Conservation (phyloP, 768 basidiomycete species). For the Mrakia frigida region DNA sequence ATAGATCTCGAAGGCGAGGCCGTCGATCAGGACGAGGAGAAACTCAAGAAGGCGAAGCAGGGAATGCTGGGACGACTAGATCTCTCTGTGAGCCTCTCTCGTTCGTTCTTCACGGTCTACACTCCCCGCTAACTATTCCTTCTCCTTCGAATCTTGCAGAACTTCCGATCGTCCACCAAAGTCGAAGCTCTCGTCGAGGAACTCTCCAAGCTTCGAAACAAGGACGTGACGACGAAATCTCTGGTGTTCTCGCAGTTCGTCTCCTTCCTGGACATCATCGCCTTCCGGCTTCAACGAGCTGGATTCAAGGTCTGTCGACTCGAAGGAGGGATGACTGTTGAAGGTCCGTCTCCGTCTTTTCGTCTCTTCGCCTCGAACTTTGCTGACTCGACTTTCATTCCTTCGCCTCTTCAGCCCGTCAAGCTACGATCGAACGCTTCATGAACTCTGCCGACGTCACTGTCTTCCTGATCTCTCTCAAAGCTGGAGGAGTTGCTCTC, state of each 20-base stretch:
- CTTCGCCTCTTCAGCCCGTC: slow-evolving; percentile 6
- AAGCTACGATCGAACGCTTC: slow-evolving; percentile 28
- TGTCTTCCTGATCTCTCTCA: slow-evolving; percentile 84
- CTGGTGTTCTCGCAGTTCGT: slow-evolving; percentile 94
- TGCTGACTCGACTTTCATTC: not conserved
- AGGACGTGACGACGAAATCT: slow-evolving; percentile 90
- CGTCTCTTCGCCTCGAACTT: slow-evolving; percentile 58
- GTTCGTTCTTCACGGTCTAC: not conserved
- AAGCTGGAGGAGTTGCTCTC: slow-evolving; percentile 39
- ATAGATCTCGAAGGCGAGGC: slow-evolving; percentile 95
- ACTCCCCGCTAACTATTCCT: not conserved
- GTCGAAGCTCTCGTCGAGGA: slow-evolving; percentile 96
- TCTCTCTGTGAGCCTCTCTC: slow-evolving; percentile 50
- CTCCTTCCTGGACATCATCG: slow-evolving; percentile 74
- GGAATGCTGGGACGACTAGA: slow-evolving; percentile 90
- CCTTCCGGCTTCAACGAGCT: slow-evolving; percentile 81
- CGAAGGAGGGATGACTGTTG: slow-evolving; percentile 95
- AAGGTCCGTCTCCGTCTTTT: slow-evolving; percentile 89
- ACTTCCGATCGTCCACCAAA: slow-evolving; percentile 94
- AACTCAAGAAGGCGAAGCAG: slow-evolving; percentile 55
- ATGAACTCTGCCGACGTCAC: slow-evolving; percentile 91
- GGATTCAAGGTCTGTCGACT: slow-evolving; percentile 82
- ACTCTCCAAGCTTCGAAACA: slow-evolving; percentile 69
- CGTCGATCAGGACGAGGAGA: slow-evolving; percentile 67
- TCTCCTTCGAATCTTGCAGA: slow-evolving; percentile 37